These are phyloP conservation scores for Cyclostephanos invisitatus DNA, from an alignment of 108 stramenopile genomes.

Conservation along the genomic window DNA sequence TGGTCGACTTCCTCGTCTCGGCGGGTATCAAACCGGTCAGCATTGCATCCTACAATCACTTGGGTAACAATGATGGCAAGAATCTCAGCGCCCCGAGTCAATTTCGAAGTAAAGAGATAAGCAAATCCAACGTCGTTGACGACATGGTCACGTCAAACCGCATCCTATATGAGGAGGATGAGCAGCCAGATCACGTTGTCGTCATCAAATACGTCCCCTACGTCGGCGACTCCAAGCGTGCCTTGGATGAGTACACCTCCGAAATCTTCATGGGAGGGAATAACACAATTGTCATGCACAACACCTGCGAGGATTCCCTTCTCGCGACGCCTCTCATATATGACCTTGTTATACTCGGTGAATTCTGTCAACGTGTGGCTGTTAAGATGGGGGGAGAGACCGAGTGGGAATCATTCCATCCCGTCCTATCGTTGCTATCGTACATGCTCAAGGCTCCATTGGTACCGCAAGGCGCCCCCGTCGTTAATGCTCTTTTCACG, in stretches of 20 bases:
- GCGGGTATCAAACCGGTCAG: conserved; percentile 97
- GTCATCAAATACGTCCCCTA: conserved; percentile 98
- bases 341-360: conserved; percentile 93
- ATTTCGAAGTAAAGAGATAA: conserved; percentile 98
- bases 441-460: conserved; percentile 99
- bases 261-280: conserved; percentile 99
- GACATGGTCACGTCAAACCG: conserved; percentile 98
- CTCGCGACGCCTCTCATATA: conserved; percentile 96
- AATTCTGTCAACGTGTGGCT: conserved; percentile 90
- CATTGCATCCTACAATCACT: conserved; percentile 98
- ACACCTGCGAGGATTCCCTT: conserved; percentile 97
- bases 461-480: conserved; percentile 95
- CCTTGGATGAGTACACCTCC: conserved; percentile 98
- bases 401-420: conserved; percentile 90
- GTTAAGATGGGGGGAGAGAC: conserved; percentile 75
- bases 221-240: conserved; percentile 97
- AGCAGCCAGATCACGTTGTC: conserved; percentile 98
- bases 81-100: conserved; percentile 95
- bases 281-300: conserved; percentile 99
- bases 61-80: conserved; percentile 98
- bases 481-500: conserved; percentile 96
- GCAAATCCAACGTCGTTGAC: conserved; percentile 98
- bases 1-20: conserved; percentile 96
- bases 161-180: conserved; percentile 93
- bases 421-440: conserved; percentile 92